Evolutionary conservation across 2,329 filamentous ascomycete genomes (phyloP).

Genomic region (Acarospora socialis): DNA sequence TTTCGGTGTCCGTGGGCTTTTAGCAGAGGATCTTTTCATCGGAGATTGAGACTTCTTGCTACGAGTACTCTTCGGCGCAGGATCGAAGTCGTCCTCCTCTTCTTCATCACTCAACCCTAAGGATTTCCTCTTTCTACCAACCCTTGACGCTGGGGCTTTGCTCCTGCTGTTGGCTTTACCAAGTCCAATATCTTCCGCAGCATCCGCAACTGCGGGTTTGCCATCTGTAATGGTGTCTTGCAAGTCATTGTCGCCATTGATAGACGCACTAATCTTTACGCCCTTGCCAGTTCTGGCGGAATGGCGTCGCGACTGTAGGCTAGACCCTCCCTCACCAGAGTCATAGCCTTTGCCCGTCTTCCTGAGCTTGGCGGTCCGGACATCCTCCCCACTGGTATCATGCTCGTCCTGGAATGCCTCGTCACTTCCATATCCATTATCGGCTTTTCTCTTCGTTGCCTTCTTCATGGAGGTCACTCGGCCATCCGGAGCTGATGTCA

Average conservation of each 20-base stretch:
- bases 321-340: conserved; percentile 55
- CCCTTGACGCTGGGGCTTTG: conserved; percentile 8
- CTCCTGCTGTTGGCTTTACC: conserved; percentile 9
- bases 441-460: too few species aligned
- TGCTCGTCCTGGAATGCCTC: conserved; percentile 56
- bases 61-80: conserved; percentile 14
- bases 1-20: conserved; percentile 44
- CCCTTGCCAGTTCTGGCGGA: conserved; percentile 31
- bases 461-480: too few species aligned
- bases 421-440: too few species aligned
- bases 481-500: too few species aligned
- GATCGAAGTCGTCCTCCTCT: conserved; percentile 14
- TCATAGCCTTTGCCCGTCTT: conserved; percentile 48
- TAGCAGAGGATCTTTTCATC: conserved; percentile 35
- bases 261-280: conserved; percentile 38
- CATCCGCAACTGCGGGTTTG: too few species aligned
- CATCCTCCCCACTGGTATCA: conserved; percentile 61
- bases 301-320: conserved; percentile 31
- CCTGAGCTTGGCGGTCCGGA: conserved; percentile 61
- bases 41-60: conserved; percentile 22
- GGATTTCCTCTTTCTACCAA: conserved; percentile 16
- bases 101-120: conserved; percentile 25
- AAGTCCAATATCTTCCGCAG: too few species aligned
- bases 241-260: too few species aligned
- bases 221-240: conserved; percentile 26